Conservation (phyloP, 148 eudicot genomes). For the Euryodendron excelsum region DNA sequence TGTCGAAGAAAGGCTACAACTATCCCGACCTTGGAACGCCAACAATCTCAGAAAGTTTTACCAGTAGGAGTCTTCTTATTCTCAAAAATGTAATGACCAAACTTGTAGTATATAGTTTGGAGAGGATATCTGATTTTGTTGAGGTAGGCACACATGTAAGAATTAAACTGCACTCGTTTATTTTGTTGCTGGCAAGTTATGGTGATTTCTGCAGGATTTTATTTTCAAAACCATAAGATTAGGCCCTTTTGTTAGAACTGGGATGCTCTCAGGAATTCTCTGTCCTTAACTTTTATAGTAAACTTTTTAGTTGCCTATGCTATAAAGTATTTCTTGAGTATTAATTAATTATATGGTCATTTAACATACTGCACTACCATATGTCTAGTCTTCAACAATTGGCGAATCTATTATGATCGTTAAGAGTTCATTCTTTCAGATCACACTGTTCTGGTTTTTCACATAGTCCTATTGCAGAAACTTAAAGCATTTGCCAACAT, state of each 20-base stretch:
- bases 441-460: no score
- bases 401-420: no score
- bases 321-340: not conserved
- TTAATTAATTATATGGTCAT: not conserved
- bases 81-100: no score
- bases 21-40: no score
- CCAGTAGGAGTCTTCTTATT: no score
- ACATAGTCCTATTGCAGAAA: no score
- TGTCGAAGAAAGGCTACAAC: no score
- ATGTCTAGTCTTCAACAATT: no score
- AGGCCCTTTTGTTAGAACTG: not conserved
- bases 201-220: not conserved
- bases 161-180: not conserved
- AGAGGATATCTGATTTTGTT: constrained; percentile 33
- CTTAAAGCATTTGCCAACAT: no score
- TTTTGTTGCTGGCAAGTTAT: not conserved
- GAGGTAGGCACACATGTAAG: constrained; percentile 43
- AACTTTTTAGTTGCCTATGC: not conserved
- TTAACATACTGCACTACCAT: no score
- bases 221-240: not conserved
- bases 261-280: not conserved
- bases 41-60: no score
- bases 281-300: not conserved
- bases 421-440: no score
- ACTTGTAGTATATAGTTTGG: constrained; percentile 39